Evolutionary conservation across 2,329 filamentous ascomycete species (phyloP).

Genomic region (Magnaporthiopsis rhizophila): DNA sequence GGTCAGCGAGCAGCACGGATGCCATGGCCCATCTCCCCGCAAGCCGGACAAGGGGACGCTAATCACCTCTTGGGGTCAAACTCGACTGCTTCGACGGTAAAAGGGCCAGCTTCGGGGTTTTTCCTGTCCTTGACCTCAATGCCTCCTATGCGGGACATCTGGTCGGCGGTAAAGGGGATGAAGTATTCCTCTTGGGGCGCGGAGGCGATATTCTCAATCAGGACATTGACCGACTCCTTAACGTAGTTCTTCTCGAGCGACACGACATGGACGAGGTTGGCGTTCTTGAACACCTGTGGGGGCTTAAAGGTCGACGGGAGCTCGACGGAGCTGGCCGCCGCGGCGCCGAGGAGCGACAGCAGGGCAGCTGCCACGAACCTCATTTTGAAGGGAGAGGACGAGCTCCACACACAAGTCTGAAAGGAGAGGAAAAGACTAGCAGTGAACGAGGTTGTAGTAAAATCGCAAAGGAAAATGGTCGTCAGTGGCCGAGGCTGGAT

Average conservation of each 20-base stretch:
- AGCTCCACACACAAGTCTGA: slow-evolving; percentile 10
- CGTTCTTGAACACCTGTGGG: slow-evolving; percentile 87
- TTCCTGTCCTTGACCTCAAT: slow-evolving; percentile 93
- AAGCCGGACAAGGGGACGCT: slow-evolving; percentile 4
- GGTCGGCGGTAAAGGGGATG: slow-evolving; percentile 70
- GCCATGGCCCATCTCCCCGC: slow-evolving; percentile 8
- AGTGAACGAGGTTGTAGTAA: neutral
- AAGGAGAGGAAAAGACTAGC: slow-evolving; percentile 6
- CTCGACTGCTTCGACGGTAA: slow-evolving; percentile 62
- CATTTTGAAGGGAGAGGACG: slow-evolving; percentile 28
- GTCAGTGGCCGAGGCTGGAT: neutral
- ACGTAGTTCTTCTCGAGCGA: slow-evolving; percentile 91
- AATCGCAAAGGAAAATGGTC: neutral
- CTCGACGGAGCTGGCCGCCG: slow-evolving; percentile 29
- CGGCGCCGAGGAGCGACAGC: slow-evolving; percentile 43
- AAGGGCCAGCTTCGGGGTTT: slow-evolving; percentile 56
- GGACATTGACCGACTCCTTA: slow-evolving; percentile 86
- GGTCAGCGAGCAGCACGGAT: slow-evolving; percentile 7
- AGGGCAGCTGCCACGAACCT: slow-evolving; percentile 44
- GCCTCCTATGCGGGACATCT: slow-evolving; percentile 71
- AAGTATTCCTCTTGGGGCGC: slow-evolving; percentile 84
- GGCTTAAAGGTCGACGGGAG: slow-evolving; percentile 67
- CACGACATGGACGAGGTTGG: slow-evolving; percentile 80
- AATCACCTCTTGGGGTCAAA: slow-evolving; percentile 50
- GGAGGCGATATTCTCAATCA: slow-evolving; percentile 79